Evolutionary conservation across 805 yeast genomes (phyloP), one percentile per base, ranked within the genome.

Genomic region (Pichia paraexigua): DNA sequence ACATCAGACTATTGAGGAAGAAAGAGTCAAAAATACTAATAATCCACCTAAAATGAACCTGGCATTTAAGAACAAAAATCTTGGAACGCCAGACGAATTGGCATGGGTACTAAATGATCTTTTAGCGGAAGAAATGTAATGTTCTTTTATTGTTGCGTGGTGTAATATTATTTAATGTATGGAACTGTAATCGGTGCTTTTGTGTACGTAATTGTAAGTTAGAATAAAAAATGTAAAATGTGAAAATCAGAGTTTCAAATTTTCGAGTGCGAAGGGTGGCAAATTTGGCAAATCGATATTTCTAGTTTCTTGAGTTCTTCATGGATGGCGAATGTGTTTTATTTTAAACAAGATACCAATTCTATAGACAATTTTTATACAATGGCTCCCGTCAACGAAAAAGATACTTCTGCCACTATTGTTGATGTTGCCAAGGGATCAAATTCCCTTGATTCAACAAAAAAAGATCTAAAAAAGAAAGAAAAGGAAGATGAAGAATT

Each of bases 31-130:
- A 39, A 28, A 28, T 18, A 32, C 9, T 22, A 17, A 39, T 37
- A 17, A 35, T 32, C 24, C 40, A 46, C 49, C 61, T 52, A 27
- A 59, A 54, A 42, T 47, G 6, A 47, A 51, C 21, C 53, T 65
- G n/a, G 56, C 62, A 5, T 51, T 65, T 9, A 60, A 55, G 24
- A 64, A 61, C 50, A 61, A 61, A 5, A 53, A 56, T n/a, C 51
- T 64, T 4, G 69, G 68, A 9, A 73, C 82, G 0, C 76, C 79
- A 37, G 85, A 83, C 50, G 95, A 86, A 61, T 68, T 86, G 55
- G 79, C 81, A 57, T 80, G 88, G 87, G 69, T 85, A 49, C 73
- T 86, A 39, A 83, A 80, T 65, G 91, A 84, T 58, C 74, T 85
- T 48, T 66, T 82, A 25, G 56, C 59, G 22, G 61, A 57, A 47